Conservation (phyloP, 2,329 filamentous ascomycete species). For the Fusarium graminum region DNA sequence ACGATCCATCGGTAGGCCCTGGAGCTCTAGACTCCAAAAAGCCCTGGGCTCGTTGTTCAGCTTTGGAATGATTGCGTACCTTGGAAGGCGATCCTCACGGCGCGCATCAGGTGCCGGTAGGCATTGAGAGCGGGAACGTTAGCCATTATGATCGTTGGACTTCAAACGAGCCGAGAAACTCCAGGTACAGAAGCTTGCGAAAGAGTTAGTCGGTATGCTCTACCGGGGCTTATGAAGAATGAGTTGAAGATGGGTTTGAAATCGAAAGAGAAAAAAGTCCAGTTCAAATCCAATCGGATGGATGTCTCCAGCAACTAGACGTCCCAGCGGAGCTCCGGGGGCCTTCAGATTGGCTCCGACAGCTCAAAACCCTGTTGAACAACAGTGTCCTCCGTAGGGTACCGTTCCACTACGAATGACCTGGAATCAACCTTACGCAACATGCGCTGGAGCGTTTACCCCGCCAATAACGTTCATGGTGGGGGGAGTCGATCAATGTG, state of each 20-base stretch:
- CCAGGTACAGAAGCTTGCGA: not conserved
- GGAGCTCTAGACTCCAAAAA: not conserved
- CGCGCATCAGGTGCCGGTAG: slow-evolving; percentile 85
- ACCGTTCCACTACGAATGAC: slow-evolving; percentile 14
- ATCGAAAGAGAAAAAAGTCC: slow-evolving; percentile 33
- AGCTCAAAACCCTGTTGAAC: not conserved
- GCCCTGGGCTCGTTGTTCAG: not conserved
- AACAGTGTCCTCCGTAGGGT: slow-evolving; percentile 1
- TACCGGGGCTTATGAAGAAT: slow-evolving; percentile 1
- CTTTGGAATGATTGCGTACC: slow-evolving; percentile 63
- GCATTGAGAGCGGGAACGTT: slow-evolving; percentile 75
- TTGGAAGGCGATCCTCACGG: slow-evolving; percentile 84
- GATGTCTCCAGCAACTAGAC: not conserved
- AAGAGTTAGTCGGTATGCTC: not conserved
- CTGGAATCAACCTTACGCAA: not conserved
- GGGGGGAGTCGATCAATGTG: slow-evolving; percentile 39
- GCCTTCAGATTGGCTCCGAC: not conserved
- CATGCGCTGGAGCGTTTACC: slow-evolving; percentile 37
- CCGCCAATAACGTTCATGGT: slow-evolving; percentile 45
- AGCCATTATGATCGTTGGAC: slow-evolving; percentile 30
- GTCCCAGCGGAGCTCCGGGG: slow-evolving; percentile 6
- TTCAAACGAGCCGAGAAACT: not conserved
- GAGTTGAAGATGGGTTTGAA: slow-evolving; percentile 15
- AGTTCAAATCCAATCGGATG: slow-evolving; percentile 7
- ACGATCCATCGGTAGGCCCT: not conserved